A percentile compares a stretch with the other conserved stretches of the same genome.
Evolutionary conservation across 2,329 filamentous ascomycete genomes (phyloP).

Genomic region (Xylaria sp.): DNA sequence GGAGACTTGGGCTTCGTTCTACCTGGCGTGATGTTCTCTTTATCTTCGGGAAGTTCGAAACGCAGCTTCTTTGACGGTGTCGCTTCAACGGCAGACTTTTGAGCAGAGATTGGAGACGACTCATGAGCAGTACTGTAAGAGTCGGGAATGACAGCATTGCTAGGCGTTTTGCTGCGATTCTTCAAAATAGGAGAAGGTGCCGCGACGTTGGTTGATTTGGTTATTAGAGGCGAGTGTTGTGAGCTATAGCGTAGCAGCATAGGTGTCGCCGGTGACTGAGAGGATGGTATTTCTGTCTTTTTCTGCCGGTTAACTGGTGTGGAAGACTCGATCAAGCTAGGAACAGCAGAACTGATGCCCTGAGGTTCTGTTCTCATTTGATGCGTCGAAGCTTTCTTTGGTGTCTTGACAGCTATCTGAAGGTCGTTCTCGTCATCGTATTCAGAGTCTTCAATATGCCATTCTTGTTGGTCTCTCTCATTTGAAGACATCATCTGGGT

Average conservation of each 20-base stretch:
- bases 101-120: slow-evolving; percentile 34
- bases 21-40: slow-evolving; percentile 44
- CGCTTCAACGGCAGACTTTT: slow-evolving; percentile 30
- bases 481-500: slow-evolving; percentile 28
- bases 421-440: slow-evolving; percentile 37
- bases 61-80: slow-evolving; percentile 37
- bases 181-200: slow-evolving; percentile 33
- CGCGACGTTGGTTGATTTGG: slow-evolving; percentile 35
- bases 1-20: slow-evolving; percentile 41
- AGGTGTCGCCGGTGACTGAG: slow-evolving; percentile 38
- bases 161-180: slow-evolving; percentile 32
- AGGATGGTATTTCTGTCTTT: slow-evolving; percentile 39
- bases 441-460: slow-evolving; percentile 38
- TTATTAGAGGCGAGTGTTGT: slow-evolving; percentile 35
- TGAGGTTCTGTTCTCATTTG: slow-evolving; percentile 1
- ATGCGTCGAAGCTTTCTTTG: slow-evolving; percentile 29
- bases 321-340: slow-evolving; percentile 30
- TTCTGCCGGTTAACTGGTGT: slow-evolving; percentile 38
- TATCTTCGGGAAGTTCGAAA: slow-evolving; percentile 41
- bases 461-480: slow-evolving; percentile 27
- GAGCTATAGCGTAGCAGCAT: slow-evolving; percentile 35
- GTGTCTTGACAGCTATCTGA: slow-evolving; percentile 36
- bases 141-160: slow-evolving; percentile 37
- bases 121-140: slow-evolving; percentile 39
- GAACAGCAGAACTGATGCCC: slow-evolving; percentile 26